Evolutionary conservation across 257 asterid genomes (phyloP).

Genomic region (Przewalskia tangutica): DNA sequence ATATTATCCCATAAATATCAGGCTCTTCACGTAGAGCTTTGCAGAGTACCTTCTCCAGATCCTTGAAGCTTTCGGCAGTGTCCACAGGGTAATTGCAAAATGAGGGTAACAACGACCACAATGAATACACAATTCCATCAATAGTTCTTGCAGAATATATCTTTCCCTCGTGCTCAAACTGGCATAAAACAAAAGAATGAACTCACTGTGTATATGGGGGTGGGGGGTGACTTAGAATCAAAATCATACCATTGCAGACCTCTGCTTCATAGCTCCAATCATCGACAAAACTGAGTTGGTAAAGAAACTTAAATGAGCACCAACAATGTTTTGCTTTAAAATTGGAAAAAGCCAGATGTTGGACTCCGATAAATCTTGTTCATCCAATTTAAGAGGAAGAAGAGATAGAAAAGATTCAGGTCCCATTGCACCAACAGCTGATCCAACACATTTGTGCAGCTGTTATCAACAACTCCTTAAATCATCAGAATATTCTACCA

Average conservation of each 20-base stretch:
- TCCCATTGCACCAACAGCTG: constrained; percentile 88
- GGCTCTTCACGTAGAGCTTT: constrained; percentile 66
- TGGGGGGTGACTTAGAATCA: not conserved
- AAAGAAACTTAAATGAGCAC: constrained; percentile 62
- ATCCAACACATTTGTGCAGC: constrained; percentile 86
- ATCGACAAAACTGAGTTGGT: constrained; percentile 45
- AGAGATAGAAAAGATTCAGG: constrained; percentile 58
- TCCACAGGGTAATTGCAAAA: constrained; percentile 90
- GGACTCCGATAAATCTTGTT: constrained; percentile 55
- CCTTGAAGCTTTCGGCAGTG: constrained; percentile 67
- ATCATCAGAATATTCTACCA: not conserved
- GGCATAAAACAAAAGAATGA: constrained; percentile 12
- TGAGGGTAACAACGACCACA: constrained; percentile 96
- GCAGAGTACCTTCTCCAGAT: constrained; percentile 42
- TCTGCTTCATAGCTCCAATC: constrained; percentile 51
- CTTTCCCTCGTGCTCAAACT: constrained; percentile 66
- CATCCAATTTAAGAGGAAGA: constrained; percentile 68
- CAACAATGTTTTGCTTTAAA: constrained; percentile 69
- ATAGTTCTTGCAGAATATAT: constrained; percentile 47
- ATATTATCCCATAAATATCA: constrained; percentile 56
- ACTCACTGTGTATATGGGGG: constrained; percentile 2
- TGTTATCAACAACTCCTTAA: constrained; percentile 23
- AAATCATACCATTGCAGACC: constrained; percentile 47
- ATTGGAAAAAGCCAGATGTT: constrained; percentile 90
- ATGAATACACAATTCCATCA: constrained; percentile 67